These are phyloP conservation scores for Colletotrichum orbiculare DNA, from an alignment of 2,329 filamentous ascomycete species.

Conservation along the genomic window DNA sequence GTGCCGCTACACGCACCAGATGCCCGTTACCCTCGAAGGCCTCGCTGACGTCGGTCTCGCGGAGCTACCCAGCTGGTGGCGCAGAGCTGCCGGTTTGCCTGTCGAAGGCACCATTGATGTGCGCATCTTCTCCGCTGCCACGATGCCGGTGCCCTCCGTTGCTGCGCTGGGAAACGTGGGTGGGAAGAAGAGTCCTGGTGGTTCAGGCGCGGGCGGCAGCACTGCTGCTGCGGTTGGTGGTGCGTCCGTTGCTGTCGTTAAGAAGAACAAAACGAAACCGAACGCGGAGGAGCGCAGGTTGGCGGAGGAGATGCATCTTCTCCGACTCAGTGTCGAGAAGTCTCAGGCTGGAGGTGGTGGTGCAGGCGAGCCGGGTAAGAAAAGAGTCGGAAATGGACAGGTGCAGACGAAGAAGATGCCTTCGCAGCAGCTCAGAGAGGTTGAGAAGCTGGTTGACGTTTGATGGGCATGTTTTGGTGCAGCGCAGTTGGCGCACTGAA, in stretches of 20 bases:
- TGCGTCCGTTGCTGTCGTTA: neutral
- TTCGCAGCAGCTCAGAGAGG: neutral
- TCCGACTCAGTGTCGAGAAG: conserved; percentile 18
- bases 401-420: neutral
- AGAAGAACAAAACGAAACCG: conserved; percentile 12
- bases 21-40: conserved; percentile 56
- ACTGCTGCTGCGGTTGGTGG: neutral
- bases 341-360: conserved; percentile 4
- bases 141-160: neutral
- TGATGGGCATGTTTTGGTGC: neutral
- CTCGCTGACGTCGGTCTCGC: conserved; percentile 55
- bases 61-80: conserved; percentile 57
- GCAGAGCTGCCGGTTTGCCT: conserved; percentile 26
- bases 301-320: conserved; percentile 23
- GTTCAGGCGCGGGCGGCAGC: neutral
- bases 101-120: conserved; percentile 26
- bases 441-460: conserved; percentile 32
- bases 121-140: conserved; percentile 25
- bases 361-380: conserved; percentile 2
- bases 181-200: conserved; percentile 16
- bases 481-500: neutral
- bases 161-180: neutral
- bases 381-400: neutral
- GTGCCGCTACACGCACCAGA: conserved; percentile 59
- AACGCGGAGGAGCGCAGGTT: conserved; percentile 17